Conservation (phyloP, 495 filamentous ascomycete genomes). For the Talaromyces trachyspermus region DNA sequence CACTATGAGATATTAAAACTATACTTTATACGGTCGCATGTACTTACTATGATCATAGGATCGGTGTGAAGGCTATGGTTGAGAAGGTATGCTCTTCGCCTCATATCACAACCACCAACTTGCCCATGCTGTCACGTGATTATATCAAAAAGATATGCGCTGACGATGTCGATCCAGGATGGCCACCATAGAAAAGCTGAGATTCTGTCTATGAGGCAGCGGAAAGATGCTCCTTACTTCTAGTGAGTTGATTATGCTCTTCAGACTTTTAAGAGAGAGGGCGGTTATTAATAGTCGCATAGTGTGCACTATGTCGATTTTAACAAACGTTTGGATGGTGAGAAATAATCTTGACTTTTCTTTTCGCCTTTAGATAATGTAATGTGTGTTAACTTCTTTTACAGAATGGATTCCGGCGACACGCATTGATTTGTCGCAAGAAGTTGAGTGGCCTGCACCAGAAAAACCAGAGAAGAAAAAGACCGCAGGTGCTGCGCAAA, state of each 20-base stretch:
- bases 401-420: conserved; percentile 78
- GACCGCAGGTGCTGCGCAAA: conserved; percentile 33
- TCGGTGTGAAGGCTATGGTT: conserved; percentile 66
- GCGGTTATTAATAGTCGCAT: background rate
- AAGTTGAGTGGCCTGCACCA: conserved; percentile 71
- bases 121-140: conserved; percentile 32
- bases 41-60: conserved; percentile 44
- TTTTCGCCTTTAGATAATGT: conserved; percentile 7
- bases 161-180: conserved; percentile 43
- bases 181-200: conserved; percentile 84
- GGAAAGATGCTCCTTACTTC: conserved; percentile 75
- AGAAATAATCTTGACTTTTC: conserved; percentile 6
- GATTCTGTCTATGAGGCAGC: conserved; percentile 79
- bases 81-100: conserved; percentile 48
- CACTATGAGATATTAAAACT: conserved; percentile 1
- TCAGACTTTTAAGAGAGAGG: background rate
- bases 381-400: conserved; percentile 6
- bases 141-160: background rate
- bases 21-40: conserved; percentile 38
- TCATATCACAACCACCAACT: background rate
- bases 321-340: conserved; percentile 92
- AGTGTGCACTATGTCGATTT: conserved; percentile 97
- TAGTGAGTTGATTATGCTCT: conserved; percentile 45
- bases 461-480: conserved; percentile 66
- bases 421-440: conserved; percentile 71